Percentiles rank a stretch among this genome's conserved stretches.
Conservation (phyloP, 2,329 filamentous ascomycete genomes). For the Aureobasidium leucospermi region DNA sequence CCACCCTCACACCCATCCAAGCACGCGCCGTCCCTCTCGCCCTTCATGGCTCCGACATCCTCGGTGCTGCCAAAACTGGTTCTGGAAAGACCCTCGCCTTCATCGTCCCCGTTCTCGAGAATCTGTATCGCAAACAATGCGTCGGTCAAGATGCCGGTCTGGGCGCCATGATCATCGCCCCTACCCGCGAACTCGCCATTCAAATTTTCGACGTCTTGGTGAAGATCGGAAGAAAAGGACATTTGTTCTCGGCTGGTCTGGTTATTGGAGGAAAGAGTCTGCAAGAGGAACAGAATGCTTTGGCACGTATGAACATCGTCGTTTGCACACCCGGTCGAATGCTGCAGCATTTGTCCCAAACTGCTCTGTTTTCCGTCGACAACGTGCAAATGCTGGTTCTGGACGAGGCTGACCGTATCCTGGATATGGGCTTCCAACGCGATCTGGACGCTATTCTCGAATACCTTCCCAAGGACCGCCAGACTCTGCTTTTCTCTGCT, state of each 20-base stretch:
- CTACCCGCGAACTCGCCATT: conserved; percentile 88
- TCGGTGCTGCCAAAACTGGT: conserved; percentile 91
- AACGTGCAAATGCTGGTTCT: conserved; percentile 88
- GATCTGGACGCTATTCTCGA: conserved; percentile 89
- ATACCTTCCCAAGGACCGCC: conserved; percentile 75
- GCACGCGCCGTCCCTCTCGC: conserved; percentile 79
- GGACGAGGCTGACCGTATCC: conserved; percentile 91
- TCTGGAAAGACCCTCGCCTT: conserved; percentile 95
- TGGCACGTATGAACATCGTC: conserved; percentile 91
- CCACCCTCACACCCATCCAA: conserved; percentile 86
- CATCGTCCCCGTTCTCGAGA: conserved; percentile 83
- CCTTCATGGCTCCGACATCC: conserved; percentile 77
- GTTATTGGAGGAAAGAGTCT: conserved; percentile 90
- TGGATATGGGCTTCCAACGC: conserved; percentile 93
- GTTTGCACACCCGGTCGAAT: conserved; percentile 93
- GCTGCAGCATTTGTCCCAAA: conserved; percentile 92
- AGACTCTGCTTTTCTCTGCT: conserved; percentile 91
- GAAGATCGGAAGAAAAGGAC: conserved; percentile 75
- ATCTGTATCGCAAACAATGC: conserved; percentile 82
- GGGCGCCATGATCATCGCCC: conserved; percentile 85
- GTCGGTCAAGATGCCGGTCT: conserved; percentile 79
- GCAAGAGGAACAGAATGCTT: conserved; percentile 75
- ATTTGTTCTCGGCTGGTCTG: conserved; percentile 84
- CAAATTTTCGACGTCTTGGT: conserved; percentile 94
- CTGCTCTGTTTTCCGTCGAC: conserved; percentile 78